These are phyloP conservation scores for Chalaropsis ovoidea DNA, from an alignment of 2,329 filamentous ascomycete species.

Conservation along the genomic window DNA sequence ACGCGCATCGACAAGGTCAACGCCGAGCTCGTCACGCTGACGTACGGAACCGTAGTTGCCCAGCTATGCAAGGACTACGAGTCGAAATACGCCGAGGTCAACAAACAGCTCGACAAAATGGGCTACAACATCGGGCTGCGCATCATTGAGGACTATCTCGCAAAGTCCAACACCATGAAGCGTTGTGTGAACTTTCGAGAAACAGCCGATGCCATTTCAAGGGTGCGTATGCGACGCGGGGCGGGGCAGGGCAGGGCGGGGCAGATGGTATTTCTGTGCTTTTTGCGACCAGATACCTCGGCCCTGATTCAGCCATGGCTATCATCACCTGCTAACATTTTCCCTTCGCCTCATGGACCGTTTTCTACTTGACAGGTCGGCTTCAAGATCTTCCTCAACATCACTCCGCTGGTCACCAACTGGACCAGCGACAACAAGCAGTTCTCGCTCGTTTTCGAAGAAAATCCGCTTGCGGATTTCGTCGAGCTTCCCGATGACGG, in stretches of 20 bases:
- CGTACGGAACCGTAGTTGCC: conserved; percentile 93
- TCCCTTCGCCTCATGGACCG: not conserved
- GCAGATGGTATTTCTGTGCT: too few relatives aligned
- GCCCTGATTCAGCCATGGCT: not conserved
- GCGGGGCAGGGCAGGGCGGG: too few relatives aligned
- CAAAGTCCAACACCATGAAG: conserved; percentile 82
- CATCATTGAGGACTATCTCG: conserved; percentile 93
- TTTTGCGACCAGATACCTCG: not conserved
- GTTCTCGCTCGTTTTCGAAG: conserved; percentile 91
- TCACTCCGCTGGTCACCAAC: conserved; percentile 84
- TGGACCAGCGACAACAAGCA: conserved; percentile 96
- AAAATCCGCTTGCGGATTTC: conserved; percentile 94
- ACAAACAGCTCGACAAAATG: conserved; percentile 97
- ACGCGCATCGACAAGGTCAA: conserved; percentile 96
- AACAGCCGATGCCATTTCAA: conserved; percentile 92
- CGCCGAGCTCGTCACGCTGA: conserved; percentile 91
- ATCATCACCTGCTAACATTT: not conserved
- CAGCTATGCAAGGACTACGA: conserved; percentile 96
- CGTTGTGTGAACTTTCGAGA: conserved; percentile 88
- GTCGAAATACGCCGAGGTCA: conserved; percentile 86
- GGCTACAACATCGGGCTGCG: conserved; percentile 96
- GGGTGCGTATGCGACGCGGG: conserved; percentile 45
- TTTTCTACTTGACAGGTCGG: conserved; percentile 54
- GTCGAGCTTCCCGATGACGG: conserved; percentile 95
- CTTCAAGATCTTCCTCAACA: conserved; percentile 98